Conservation (phyloP, 768 basidiomycete genomes). For the Kwoniella shandongensis region DNA sequence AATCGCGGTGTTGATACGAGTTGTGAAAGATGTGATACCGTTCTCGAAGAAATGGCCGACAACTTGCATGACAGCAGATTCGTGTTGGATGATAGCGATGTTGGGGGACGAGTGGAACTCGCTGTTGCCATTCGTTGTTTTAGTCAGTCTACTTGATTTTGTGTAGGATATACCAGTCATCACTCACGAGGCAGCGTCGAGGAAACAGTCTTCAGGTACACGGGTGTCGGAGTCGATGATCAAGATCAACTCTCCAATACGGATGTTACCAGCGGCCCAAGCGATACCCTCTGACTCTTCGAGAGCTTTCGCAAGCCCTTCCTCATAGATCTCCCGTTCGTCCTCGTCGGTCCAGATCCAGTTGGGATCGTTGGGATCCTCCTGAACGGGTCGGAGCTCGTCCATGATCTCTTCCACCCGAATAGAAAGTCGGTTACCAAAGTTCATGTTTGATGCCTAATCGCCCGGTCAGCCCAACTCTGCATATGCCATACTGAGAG, state of each 20-base stretch:
- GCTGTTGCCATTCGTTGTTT: slow-evolving; percentile 53
- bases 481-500: not conserved
- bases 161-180: not conserved
- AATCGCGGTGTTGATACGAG: slow-evolving; percentile 66
- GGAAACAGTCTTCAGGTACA: slow-evolving; percentile 81
- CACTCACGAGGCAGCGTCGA: slow-evolving; percentile 67
- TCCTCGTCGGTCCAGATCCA: slow-evolving; percentile 64
- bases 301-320: slow-evolving; percentile 69
- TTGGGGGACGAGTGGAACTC: slow-evolving; percentile 79
- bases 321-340: slow-evolving; percentile 65
- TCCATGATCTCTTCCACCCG: slow-evolving; percentile 61
- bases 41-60: slow-evolving; percentile 63
- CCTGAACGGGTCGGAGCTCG: slow-evolving; percentile 59
- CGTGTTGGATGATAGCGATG: slow-evolving; percentile 68
- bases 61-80: slow-evolving; percentile 48
- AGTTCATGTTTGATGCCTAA: slow-evolving; percentile 85
- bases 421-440: slow-evolving; percentile 67
- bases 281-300: slow-evolving; percentile 67
- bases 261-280: slow-evolving; percentile 68
- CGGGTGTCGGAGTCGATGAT: slow-evolving; percentile 79
- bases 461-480: not conserved
- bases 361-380: slow-evolving; percentile 15
- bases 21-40: slow-evolving; percentile 62
- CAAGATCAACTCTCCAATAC: slow-evolving; percentile 67
- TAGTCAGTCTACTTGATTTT: slow-evolving; percentile 2